Base-by-base conservation (phyloP, 192 early-diverging fungal species). In the Oehlia diaphana region DNA sequence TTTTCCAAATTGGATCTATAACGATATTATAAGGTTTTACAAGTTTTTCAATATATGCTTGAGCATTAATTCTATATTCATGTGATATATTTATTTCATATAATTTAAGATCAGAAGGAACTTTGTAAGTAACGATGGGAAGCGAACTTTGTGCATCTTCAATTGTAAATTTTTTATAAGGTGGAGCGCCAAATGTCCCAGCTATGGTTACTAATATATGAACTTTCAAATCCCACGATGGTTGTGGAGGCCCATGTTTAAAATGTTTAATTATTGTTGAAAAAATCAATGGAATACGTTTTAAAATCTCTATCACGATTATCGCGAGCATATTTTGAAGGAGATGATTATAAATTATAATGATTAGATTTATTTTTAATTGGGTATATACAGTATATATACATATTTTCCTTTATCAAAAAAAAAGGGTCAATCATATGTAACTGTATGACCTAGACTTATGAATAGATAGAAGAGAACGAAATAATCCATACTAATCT, bases 1-100 rank as follows among this genome's bases (percentile, higher is more conserved):
- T 81, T 71, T 80, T 82, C 88, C 88, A 89, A 49, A 86, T 83
- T 83, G 86, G 87, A 35, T 83, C 87, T 4, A 89, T 78, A 13
- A 72, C 83, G 0, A 81, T 47, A 66, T 85, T 83, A 13, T 82
- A 68, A 26, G 67, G 67, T 9, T 71, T 58, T 4, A 89, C 49
- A 10, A 89, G 7, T 3, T 63, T 58, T 21, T 78, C 80, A 23
- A 89, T 62, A 9, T 74, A 77, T 16, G 80, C 67, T 14, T 83
- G 80, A 14, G 87, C 85, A 42, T 79, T 72, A 7, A 82, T 39
- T 67, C 88, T 49, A 64, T 84, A 87, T 0, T 44, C 13, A 28
- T 82, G 76, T 9, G 82, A 66, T 12, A 89, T 63, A 23, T 47
- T 58, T 21, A 76, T 33, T 31, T 70, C 62, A 5, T 81, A 72